Conservation (phyloP, 208 protist genomes). For the Entamoeba invadens region DNA sequence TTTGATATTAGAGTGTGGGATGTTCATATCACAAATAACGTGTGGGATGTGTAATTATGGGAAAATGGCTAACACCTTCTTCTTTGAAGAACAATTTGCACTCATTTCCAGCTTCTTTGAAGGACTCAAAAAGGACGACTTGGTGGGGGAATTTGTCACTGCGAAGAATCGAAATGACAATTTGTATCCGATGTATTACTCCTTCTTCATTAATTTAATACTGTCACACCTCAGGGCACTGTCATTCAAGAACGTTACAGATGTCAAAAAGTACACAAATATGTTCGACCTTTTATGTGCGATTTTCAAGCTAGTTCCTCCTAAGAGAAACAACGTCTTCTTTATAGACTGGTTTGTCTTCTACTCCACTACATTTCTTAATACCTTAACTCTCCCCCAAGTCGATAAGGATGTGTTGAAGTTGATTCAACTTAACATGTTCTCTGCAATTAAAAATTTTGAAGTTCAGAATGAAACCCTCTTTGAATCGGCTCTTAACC, state of each 20-base stretch:
- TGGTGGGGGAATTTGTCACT: neutral
- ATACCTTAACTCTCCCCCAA: neutral
- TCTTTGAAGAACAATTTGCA: neutral
- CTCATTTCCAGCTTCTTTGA: neutral
- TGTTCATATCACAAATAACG: neutral
- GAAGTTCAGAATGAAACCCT: neutral
- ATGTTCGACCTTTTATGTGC: neutral
- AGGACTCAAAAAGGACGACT: neutral
- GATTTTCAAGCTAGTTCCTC: neutral
- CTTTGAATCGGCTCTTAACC: neutral
- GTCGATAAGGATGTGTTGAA: neutral
- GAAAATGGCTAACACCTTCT: neutral
- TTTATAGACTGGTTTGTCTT: neutral
- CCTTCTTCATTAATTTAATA: neutral
- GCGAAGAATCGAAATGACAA: neutral
- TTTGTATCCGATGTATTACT: neutral
- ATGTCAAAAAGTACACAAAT: neutral
- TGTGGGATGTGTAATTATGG: neutral
- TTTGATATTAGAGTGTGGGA: neutral
- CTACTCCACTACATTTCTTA: neutral
- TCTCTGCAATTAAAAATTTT: neutral
- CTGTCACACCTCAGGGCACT: neutral
- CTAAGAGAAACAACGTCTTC: neutral
- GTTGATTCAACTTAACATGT: neutral
- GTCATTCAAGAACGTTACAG: neutral